Base-by-base conservation (phyloP, 176 grass and related monocot species). In the Zea luxurians region DNA sequence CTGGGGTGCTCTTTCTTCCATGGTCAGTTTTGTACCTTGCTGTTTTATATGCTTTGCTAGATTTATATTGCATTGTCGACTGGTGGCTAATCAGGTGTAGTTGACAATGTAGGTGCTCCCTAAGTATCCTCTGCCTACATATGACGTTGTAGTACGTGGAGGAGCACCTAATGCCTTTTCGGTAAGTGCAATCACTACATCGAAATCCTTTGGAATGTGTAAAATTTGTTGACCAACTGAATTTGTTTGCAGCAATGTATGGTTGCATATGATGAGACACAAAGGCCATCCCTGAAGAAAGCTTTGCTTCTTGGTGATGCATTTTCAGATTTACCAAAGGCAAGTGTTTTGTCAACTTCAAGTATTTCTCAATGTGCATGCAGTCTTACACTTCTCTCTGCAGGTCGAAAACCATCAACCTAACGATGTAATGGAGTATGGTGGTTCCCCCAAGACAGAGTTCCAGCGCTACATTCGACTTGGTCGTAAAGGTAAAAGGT, bases 201-300 rank as follows among this genome's bases (percentile, higher is more conserved):
- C 35, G 0, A 72, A 61, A 64, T 68, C 8, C 6, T 13, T 4
- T 3, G 3, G 1, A 18, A 57, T 13, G 9, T 75, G 6, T 13
- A 1, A 7, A 48, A 72, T 18, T 34, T 18, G 55, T 61, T 1
- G 67, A 42, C 13, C 75, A 9, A 10, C 71, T 58, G 17, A 1
- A n/a, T n/a, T 76, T 77, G 9, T 48, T 73, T 89, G 61, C 83
- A 98, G 92, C 80, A 84, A 86, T 79, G 78, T 45, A 74, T 94
- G 60, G 96, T 98, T 37, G 96, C 96, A 13, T 98, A 92, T 60
- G 89, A 98, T 42, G 96, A 88, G 68, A 90, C 81, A 0, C 78
- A 94, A 9, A 73, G 54, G 7, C 88, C 84, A 3, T 3, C 55
- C 2, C 72, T 98, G 64, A 88, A 90, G 20, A 70, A 78, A 4